phyloP scores from a whole-genome alignment of 2,329 filamentous ascomycete genomes.

The Macrophomina phaseolina region DNA sequence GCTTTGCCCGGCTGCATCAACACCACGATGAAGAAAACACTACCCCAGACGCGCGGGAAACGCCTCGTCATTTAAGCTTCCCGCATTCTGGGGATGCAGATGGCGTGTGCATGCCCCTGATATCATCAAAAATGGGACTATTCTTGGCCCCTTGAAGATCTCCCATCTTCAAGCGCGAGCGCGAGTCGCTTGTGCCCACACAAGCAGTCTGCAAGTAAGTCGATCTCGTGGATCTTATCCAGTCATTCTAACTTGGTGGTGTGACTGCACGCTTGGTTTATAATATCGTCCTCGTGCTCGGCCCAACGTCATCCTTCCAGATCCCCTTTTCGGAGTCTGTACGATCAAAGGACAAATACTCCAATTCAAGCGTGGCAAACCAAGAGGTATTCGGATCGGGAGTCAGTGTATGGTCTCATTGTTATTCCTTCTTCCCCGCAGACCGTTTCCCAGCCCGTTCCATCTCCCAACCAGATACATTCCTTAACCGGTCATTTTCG shows the following conservation, averaged over 20 bases:
- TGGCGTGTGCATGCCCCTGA: slow-evolving; percentile 10
- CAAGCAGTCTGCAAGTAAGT: neutral
- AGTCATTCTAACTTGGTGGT: neutral
- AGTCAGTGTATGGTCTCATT: too few relatives aligned
- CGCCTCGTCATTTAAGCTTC: slow-evolving; percentile 1
- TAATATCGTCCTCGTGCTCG: too few relatives aligned
- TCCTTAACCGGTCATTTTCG: neutral
- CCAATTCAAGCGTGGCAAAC: too few relatives aligned
- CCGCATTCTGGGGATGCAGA: slow-evolving; percentile 19
- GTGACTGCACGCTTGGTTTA: neutral
- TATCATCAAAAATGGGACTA: slow-evolving; percentile 13
- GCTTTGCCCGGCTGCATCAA: neutral
- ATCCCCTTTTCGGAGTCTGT: too few relatives aligned
- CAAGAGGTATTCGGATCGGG: too few relatives aligned
- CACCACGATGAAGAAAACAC: neutral
- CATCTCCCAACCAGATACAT: neutral
- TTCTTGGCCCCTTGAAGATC: slow-evolving; percentile 16
- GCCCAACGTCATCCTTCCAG: too few relatives aligned
- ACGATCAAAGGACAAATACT: too few relatives aligned
- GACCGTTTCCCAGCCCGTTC: too few relatives aligned
- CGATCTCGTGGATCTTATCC: slow-evolving; percentile 13
- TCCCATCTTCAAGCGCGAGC: neutral
- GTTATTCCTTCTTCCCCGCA: too few relatives aligned
- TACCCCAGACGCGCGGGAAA: neutral
- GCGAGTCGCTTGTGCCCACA: slow-evolving; percentile 9